Evolutionary conservation across 2,329 filamentous ascomycete genomes (phyloP).

Genomic region (Penicillium sp.): DNA sequence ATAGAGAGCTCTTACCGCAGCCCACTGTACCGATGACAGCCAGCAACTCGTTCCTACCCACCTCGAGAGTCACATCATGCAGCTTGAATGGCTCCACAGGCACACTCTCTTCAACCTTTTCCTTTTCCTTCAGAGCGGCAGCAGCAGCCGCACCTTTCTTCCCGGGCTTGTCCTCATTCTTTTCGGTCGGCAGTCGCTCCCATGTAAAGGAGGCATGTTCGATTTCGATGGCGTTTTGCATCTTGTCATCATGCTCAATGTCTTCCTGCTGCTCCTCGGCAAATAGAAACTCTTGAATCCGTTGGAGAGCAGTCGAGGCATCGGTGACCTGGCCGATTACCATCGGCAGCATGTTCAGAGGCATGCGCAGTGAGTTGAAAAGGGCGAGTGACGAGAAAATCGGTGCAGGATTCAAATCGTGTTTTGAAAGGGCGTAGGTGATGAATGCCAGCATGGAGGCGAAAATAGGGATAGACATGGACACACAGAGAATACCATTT

Average conservation of each 20-base stretch:
- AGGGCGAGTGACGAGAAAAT: conserved; percentile 91
- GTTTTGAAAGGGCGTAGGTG: conserved; percentile 62
- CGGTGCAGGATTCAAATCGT: conserved; percentile 65
- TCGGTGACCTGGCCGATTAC: conserved; percentile 88
- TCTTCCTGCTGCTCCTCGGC: conserved; percentile 80
- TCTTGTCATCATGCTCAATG: conserved; percentile 52
- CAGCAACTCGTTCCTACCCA: conserved; percentile 38
- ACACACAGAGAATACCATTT: conserved; percentile 78
- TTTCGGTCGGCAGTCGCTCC: conserved; percentile 53
- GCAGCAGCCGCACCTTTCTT: conserved; percentile 35
- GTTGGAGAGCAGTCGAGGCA: conserved; percentile 75
- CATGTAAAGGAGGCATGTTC: conserved; percentile 60
- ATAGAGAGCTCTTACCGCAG: conserved; percentile 84
- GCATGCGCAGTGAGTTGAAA: conserved; percentile 87
- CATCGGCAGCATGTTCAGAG: conserved; percentile 80
- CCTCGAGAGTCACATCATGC: conserved; percentile 34
- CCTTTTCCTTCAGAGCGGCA: conserved; percentile 3
- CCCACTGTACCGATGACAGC: conserved; percentile 64
- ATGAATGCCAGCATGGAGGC: conserved; percentile 95
- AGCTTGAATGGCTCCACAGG: conserved; percentile 40
- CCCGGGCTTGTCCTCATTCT: conserved; percentile 11
- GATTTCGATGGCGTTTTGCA: conserved; percentile 61
- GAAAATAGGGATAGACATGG: conserved; percentile 81
- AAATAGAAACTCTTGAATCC: conserved; percentile 82
- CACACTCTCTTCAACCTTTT: conserved; percentile 21